These are phyloP conservation scores for Copromyces sp. DNA, from an alignment of 495 filamentous ascomycete genomes.

Conservation along the genomic window DNA sequence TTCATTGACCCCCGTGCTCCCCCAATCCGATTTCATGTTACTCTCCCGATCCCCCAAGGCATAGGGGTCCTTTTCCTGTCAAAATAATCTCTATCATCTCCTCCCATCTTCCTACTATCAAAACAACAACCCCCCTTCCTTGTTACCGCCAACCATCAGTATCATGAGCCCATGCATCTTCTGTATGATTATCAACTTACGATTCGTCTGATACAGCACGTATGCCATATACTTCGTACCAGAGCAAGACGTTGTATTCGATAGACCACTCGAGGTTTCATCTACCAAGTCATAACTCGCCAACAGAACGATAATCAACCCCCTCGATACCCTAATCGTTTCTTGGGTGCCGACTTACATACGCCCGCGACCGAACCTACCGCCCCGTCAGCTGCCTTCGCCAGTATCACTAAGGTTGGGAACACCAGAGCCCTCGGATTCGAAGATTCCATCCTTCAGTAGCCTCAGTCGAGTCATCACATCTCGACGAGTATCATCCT, in stretches of 20 bases:
- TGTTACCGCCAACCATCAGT: background rate
- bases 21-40: background rate
- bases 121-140: background rate
- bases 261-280: background rate
- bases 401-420: background rate
- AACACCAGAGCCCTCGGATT: background rate
- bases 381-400: background rate
- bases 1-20: background rate
- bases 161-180: background rate
- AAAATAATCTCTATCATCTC: background rate
- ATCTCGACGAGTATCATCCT: background rate
- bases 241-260: background rate
- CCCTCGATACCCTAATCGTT: background rate
- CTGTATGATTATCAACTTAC: background rate
- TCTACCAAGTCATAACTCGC: background rate
- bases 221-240: background rate
- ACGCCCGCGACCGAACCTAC: background rate
- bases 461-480: background rate
- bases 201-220: background rate
- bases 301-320: background rate
- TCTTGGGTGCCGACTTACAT: background rate
- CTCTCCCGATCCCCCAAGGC: background rate
- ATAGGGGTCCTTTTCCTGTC: background rate
- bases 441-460: background rate
- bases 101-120: background rate